phyloP scores from a whole-genome alignment of 2,329 filamentous ascomycete species.

The Apiospora pterosperma region DNA sequence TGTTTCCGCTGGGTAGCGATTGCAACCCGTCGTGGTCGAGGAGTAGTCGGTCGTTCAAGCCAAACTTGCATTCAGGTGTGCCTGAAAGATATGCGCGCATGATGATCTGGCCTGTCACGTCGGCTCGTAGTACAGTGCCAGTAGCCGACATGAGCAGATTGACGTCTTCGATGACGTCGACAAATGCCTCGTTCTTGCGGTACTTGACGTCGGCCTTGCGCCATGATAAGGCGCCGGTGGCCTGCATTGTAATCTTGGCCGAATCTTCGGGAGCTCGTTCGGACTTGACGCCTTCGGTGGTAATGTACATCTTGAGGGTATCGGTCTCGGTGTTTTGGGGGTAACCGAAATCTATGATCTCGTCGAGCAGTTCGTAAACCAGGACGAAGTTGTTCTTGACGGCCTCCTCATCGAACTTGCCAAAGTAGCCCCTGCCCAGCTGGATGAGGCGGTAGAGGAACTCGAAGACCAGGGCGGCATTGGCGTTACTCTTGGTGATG shows the following conservation, averaged over 20 bases:
- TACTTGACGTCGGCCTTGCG: conserved; percentile 97
- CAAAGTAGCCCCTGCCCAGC: conserved; percentile 93
- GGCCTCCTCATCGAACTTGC: conserved; percentile 98
- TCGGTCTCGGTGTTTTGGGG: conserved; percentile 99
- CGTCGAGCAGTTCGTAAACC: conserved; percentile 95
- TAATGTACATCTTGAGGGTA: conserved; percentile 99
- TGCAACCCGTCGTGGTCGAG: conserved; percentile 73
- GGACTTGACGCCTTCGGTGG: conserved; percentile 96
- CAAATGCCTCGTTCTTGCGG: conserved; percentile 98
- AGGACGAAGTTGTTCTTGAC: conserved; percentile 99
- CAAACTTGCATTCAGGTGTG: conserved; percentile 98
- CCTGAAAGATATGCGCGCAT: conserved; percentile 98
- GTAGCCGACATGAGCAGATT: conserved; percentile 99
- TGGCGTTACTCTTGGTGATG: conserved; percentile 98
- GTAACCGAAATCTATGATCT: conserved; percentile 98
- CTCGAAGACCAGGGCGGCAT: conserved; percentile 96
- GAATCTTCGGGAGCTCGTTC: conserved; percentile 85
- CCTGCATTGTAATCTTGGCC: conserved; percentile 98
- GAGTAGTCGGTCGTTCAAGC: conserved; percentile 89
- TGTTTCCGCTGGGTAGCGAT: conserved; percentile 69
- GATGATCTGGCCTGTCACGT: conserved; percentile 95
- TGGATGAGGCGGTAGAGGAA: conserved; percentile 91
- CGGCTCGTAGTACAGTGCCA: conserved; percentile 88
- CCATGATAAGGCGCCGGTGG: conserved; percentile 95
- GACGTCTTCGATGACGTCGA: conserved; percentile 98